Conservation (phyloP, 192 early-diverging fungal genomes). For the Haplosporangium gracile region DNA sequence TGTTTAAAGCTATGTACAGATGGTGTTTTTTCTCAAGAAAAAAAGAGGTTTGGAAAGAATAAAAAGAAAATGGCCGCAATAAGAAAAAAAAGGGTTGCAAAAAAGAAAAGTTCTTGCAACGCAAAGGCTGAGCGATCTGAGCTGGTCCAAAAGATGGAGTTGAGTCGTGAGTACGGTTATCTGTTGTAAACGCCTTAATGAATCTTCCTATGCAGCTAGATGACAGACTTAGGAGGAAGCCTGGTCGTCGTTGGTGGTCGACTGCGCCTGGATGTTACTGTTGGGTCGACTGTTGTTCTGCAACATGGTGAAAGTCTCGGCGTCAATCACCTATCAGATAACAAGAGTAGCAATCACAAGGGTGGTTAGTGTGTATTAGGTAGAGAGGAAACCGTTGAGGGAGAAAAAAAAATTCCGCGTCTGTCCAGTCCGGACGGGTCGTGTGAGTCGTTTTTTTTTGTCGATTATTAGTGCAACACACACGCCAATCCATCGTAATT, state of each 20-base stretch:
- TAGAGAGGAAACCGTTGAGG: neutral
- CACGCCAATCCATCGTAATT: neutral
- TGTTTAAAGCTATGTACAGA: too few relatives aligned
- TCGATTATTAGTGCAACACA: neutral
- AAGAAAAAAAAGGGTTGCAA: too few relatives aligned
- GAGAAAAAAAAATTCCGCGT: neutral
- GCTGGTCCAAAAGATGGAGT: too few relatives aligned
- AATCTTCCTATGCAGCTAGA: neutral
- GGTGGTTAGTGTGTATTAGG: neutral
- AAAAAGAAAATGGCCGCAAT: too few relatives aligned
- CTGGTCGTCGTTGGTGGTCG: neutral
- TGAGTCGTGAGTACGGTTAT: neutral
- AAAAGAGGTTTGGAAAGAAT: too few relatives aligned
- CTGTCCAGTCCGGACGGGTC: neutral
- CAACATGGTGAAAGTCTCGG: conserved; percentile 33
- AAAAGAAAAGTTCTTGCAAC: too few relatives aligned
- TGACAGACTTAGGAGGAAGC: neutral
- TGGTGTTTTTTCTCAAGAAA: too few relatives aligned
- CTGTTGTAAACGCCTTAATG: neutral
- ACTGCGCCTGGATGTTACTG: neutral
- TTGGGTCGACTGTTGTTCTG: conserved; percentile 25
- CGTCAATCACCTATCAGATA: conserved; percentile 37
- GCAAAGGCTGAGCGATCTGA: too few relatives aligned
- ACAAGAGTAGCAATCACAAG: neutral
- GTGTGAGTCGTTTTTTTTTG: conserved; percentile 1